These are phyloP conservation scores for Lachancea sp. DNA, from an alignment of 805 yeast species.

Conservation along the genomic window DNA sequence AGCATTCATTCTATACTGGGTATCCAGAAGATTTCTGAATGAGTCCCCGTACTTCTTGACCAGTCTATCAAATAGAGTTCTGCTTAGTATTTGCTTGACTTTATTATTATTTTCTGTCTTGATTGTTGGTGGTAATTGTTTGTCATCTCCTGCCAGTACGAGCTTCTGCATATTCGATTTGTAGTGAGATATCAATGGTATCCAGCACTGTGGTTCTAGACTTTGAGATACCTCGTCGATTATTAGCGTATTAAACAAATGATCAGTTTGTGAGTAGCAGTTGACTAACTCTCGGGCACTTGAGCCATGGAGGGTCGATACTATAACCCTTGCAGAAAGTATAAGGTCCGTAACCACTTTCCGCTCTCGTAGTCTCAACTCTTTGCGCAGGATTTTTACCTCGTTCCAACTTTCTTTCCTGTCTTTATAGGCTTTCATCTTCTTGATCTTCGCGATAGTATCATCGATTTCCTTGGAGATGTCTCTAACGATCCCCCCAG, in stretches of 20 bases:
- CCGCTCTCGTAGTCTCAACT: conserved; percentile 58
- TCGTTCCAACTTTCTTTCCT: conserved; percentile 62
- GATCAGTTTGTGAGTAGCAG: conserved; percentile 35
- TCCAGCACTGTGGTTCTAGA: conserved; percentile 94
- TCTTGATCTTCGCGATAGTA: conserved; percentile 50
- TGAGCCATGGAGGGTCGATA: conserved; percentile 84
- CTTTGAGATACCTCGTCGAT: conserved; percentile 96
- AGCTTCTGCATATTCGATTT: conserved; percentile 45
- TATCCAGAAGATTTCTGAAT: conserved; percentile 54
- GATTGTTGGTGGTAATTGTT: conserved; percentile 87
- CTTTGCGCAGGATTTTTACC: conserved; percentile 62
- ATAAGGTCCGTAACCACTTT: conserved; percentile 56
- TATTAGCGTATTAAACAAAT: conserved; percentile 68
- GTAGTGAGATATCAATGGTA: conserved; percentile 68
- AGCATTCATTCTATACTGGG: conserved; percentile 84
- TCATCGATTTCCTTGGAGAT: conserved; percentile 64
- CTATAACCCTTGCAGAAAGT: conserved; percentile 57
- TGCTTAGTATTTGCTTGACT: conserved; percentile 44
- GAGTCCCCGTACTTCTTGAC: conserved; percentile 42
- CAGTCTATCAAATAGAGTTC: conserved; percentile 77
- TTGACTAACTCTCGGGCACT: conserved; percentile 64
- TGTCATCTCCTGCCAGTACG: conserved; percentile 87
- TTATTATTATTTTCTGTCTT: conserved; percentile 45
- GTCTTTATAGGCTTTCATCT: conserved; percentile 57
- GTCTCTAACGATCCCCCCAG: conserved; percentile 57